A percentile compares a stretch with the other conserved stretches of the same genome.
phyloP scores from a whole-genome alignment of 495 filamentous ascomycete genomes.

The Pseudoneurospora amorphoporcata region DNA sequence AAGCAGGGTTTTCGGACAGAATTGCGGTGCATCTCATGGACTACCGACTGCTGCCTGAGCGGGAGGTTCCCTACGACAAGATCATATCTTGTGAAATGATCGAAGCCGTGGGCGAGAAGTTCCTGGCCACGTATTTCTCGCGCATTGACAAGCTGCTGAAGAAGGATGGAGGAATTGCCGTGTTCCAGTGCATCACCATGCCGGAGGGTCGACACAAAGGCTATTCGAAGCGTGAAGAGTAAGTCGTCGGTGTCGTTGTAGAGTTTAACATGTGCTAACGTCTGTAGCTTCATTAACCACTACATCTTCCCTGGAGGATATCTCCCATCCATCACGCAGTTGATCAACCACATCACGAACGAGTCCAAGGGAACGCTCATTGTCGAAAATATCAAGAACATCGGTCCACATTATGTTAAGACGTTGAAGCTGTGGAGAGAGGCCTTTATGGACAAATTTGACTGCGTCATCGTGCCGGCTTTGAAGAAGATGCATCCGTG shows the following conservation, averaged over 20 bases:
- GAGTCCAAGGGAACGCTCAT: constrained; percentile 49
- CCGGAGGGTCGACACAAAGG: constrained; percentile 45
- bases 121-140: constrained; percentile 50
- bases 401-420: constrained; percentile 61
- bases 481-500: constrained; percentile 40
- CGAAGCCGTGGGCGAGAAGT: constrained; percentile 59
- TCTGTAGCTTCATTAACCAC: constrained; percentile 51
- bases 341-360: constrained; percentile 47
- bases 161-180: constrained; percentile 50
- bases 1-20: constrained; percentile 38
- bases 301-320: constrained; percentile 72
- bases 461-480: constrained; percentile 43
- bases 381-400: constrained; percentile 54
- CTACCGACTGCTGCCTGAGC: constrained; percentile 46
- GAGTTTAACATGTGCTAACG: not conserved
- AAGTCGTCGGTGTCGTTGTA: constrained; percentile 7
- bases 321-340: constrained; percentile 52
- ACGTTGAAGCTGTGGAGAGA: constrained; percentile 58
- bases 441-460: constrained; percentile 51
- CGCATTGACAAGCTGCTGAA: constrained; percentile 51
- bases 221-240: constrained; percentile 37
- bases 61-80: constrained; percentile 51
- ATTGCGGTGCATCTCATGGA: constrained; percentile 52
- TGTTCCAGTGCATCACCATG: constrained; percentile 71
- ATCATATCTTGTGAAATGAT: constrained; percentile 67